Base-by-base conservation (phyloP, 768 basidiomycete genomes). In the Boletus fagicola region DNA sequence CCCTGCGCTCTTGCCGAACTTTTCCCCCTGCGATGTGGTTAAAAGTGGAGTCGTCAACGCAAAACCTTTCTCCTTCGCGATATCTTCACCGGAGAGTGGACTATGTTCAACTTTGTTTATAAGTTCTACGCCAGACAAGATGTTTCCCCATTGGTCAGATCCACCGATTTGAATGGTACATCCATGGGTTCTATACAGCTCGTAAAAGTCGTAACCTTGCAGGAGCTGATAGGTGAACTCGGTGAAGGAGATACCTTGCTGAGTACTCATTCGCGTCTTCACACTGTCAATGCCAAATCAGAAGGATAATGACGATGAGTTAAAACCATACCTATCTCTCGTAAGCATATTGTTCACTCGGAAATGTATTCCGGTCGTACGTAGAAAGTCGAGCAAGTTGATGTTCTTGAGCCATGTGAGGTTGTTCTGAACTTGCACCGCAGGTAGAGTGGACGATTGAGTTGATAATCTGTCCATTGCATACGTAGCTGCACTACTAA, bases 61-160 rank as follows among this genome's bases (percentile, higher is more conserved):
- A 68, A 82, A 96, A 8, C 84, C 89, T 62, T 66, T 76, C 60
- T 66, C 59, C 35, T 63, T 72, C 59, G 55, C 11, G 20, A 15
- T 20, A 8, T 54, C 56, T 38, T 51, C 47, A 30, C 39, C 38
- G 40, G 51, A 52, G 22, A 35, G 30, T 6, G 49, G 11, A 31
- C 50, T 26, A 50, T 60, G 59, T 57, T 69, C 61, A 55, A 56
- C 50, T 80, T 75, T 85, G 53, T 84, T 81, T 65, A 98, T 95
- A 55, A 99, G 82, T 54, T 98, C 94, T 35, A 98, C 78, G 22
- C 97, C 97, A 28, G 92, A 90, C 31, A 96, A 75, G 61, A 99
- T 98, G 69, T 99, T 99, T 16, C 97, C 97, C 91, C 94, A 97
- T 72, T 99, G 97, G 71, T 99, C 97, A 0, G 94, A 95, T 11